Evolutionary conservation across 83 land plant genomes (phyloP).

Genomic region (Picea abies): DNA sequence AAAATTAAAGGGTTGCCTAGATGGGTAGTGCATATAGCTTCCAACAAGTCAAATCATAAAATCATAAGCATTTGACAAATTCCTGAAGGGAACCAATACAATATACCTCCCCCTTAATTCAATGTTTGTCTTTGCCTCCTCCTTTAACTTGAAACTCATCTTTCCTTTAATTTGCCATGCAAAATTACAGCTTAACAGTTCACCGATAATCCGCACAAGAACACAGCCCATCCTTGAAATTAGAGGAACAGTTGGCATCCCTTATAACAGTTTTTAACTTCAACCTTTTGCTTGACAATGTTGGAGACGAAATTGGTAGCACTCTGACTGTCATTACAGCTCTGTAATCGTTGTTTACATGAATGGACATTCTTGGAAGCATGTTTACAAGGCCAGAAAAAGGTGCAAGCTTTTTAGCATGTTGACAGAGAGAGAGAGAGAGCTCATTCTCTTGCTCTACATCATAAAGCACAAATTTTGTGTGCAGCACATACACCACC

Average conservation of each 20-base stretch:
- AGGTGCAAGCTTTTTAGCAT: not conserved
- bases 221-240: conserved; percentile 7
- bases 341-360: not conserved
- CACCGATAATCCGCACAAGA: conserved; percentile 10
- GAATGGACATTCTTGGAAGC: not conserved
- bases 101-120: too few relatives aligned
- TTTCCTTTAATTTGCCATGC: too few relatives aligned
- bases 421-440: not conserved
- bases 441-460: not conserved
- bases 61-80: too few relatives aligned
- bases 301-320: conserved; percentile 13
- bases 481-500: not conserved
- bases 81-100: too few relatives aligned
- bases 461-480: not conserved
- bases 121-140: too few relatives aligned
- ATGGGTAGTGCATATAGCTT: too few relatives aligned
- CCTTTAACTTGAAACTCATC: too few relatives aligned
- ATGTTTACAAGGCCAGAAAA: not conserved
- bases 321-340: not conserved
- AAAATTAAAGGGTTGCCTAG: too few relatives aligned
- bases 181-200: too few relatives aligned
- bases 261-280: not conserved
- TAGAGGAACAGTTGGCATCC: not conserved
- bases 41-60: too few relatives aligned
- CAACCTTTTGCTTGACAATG: not conserved